These are phyloP conservation scores for Grammothele lineata DNA, from an alignment of 768 basidiomycete genomes.

Conservation along the genomic window DNA sequence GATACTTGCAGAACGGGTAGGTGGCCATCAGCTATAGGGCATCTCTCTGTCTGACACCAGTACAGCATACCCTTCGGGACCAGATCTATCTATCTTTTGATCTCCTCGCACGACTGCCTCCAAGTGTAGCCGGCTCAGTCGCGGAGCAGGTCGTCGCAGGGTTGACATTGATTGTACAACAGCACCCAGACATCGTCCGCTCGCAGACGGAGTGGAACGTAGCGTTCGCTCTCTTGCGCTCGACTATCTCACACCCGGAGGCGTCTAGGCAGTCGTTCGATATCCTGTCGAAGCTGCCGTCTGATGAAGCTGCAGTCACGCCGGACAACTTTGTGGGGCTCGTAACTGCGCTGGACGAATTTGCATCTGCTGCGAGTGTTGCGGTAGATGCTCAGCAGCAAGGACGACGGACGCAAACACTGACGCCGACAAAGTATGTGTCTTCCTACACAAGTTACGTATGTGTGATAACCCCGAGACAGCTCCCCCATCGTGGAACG, in stretches of 20 bases:
- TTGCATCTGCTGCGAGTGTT: conserved; percentile 69
- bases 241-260: conserved; percentile 81
- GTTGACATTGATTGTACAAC: conserved; percentile 71
- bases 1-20: conserved; percentile 75
- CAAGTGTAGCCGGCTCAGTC: conserved; percentile 71
- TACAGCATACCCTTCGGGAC: conserved; percentile 77
- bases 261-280: conserved; percentile 84
- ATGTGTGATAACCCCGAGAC: neutral
- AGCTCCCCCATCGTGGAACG: conserved; percentile 79
- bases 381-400: conserved; percentile 56
- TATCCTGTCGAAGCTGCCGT: conserved; percentile 61
- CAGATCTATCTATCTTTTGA: conserved; percentile 95
- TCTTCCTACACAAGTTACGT: too few species aligned
- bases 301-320: conserved; percentile 58
- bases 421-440: conserved; percentile 23
- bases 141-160: conserved; percentile 92
- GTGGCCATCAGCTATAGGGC: conserved; percentile 18
- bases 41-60: conserved; percentile 2
- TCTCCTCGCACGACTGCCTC: conserved; percentile 75
- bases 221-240: conserved; percentile 81
- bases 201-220: conserved; percentile 97
- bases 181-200: conserved; percentile 71
- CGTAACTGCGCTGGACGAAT: conserved; percentile 80
- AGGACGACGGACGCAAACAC: conserved; percentile 23
- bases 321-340: conserved; percentile 80